Conservation (phyloP, 768 basidiomycete species). For the Suillus variegatus region DNA sequence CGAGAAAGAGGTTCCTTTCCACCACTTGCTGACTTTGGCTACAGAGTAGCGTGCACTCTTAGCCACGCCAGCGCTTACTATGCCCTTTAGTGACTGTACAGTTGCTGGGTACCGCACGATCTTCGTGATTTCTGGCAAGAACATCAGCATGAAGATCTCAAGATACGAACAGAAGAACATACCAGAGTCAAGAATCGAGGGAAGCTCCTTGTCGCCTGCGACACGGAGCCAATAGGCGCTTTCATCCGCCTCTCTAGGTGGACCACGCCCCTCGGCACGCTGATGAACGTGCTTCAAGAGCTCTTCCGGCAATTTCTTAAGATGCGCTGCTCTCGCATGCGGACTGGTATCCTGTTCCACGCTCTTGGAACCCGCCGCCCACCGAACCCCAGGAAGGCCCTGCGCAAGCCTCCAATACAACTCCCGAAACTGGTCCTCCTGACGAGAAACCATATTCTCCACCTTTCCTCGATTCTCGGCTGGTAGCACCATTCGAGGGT, state of each 20-base stretch:
- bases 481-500: slow-evolving; percentile 92
- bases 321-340: slow-evolving; percentile 67
- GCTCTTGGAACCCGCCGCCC: slow-evolving; percentile 49
- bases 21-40: slow-evolving; percentile 88
- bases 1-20: slow-evolving; percentile 39
- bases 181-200: slow-evolving; percentile 57
- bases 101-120: slow-evolving; percentile 87
- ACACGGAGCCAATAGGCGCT: slow-evolving; percentile 72
- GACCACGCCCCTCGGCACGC: slow-evolving; percentile 31
- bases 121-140: slow-evolving; percentile 59
- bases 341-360: slow-evolving; percentile 78
- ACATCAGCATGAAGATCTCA: background rate
- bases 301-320: slow-evolving; percentile 76
- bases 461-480: slow-evolving; percentile 96
- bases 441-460: slow-evolving; percentile 85
- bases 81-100: slow-evolving; percentile 81
- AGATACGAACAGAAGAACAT: slow-evolving; percentile 18
- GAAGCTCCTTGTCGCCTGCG: slow-evolving; percentile 62
- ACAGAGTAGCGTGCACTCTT: slow-evolving; percentile 77
- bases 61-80: slow-evolving; percentile 77
- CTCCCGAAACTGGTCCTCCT: slow-evolving; percentile 81
- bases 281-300: slow-evolving; percentile 57
- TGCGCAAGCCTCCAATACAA: slow-evolving; percentile 81
- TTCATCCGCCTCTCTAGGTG: slow-evolving; percentile 63
- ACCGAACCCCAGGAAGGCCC: slow-evolving; percentile 80